A percentile compares a stretch with the other conserved stretches of the same genome.
Evolutionary conservation across 371 early-diverging fungal species (phyloP).

Genomic region (Catenaria anguillulae): DNA sequence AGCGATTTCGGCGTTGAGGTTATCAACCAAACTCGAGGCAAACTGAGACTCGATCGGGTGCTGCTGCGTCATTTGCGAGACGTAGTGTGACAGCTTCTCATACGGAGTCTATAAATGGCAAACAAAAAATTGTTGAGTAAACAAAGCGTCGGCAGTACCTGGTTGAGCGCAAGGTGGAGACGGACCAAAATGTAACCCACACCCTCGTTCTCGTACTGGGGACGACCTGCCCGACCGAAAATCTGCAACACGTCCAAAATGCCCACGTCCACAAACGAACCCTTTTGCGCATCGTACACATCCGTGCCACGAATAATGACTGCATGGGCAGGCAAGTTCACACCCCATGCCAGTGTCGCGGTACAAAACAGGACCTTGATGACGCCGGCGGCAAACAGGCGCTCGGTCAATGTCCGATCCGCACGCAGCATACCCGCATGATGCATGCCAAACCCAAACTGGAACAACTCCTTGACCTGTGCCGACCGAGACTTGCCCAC

Average conservation of each 20-base stretch:
- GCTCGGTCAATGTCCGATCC: slow-evolving; percentile 79
- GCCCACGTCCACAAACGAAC: slow-evolving; percentile 79
- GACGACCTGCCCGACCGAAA: slow-evolving; percentile 99
- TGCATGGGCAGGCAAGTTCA: slow-evolving; percentile 97
- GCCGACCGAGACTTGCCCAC: slow-evolving; percentile 54
- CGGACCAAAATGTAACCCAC: slow-evolving; percentile 61
- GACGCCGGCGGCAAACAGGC: slow-evolving; percentile 76
- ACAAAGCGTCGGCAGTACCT: slow-evolving; percentile 14
- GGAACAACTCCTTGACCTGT: slow-evolving; percentile 72
- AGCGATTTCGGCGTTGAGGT: slow-evolving; percentile 93
- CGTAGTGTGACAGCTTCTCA: slow-evolving; percentile 81
- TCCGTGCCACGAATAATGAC: slow-evolving; percentile 98
- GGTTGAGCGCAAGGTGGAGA: not conserved
- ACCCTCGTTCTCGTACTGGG: slow-evolving; percentile 82
- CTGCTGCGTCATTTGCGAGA: slow-evolving; percentile 88
- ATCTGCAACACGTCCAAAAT: slow-evolving; percentile 96
- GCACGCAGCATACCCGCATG: slow-evolving; percentile 94
- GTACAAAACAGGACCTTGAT: slow-evolving; percentile 93
- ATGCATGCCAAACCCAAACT: slow-evolving; percentile 86
- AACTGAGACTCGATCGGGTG: slow-evolving; percentile 95
- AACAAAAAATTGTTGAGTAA: slow-evolving; percentile 2
- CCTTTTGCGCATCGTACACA: slow-evolving; percentile 87
- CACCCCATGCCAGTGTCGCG: slow-evolving; percentile 99
- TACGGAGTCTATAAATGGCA: slow-evolving; percentile 45
- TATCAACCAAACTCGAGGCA: slow-evolving; percentile 70